Evolutionary conservation across 345 rosid genomes (phyloP).

Genomic region (Rhodamnia argentea): DNA sequence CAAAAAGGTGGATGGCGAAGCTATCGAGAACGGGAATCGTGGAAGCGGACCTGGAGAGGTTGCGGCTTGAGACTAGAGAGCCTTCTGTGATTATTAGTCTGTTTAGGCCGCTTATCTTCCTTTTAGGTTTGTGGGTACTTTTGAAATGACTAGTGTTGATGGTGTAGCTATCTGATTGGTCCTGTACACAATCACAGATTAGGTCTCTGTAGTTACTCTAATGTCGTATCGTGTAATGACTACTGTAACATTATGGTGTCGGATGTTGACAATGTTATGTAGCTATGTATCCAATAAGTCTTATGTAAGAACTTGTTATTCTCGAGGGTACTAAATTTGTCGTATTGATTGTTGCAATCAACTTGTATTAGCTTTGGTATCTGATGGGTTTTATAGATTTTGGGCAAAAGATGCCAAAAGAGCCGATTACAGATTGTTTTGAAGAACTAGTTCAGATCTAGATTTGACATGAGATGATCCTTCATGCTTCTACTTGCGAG

Average conservation of each 20-base stretch:
- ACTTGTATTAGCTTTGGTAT: not conserved
- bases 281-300: slow-evolving; percentile 4
- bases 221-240: slow-evolving; percentile 3
- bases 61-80: slow-evolving; percentile 15
- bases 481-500: not conserved
- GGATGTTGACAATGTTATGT: slow-evolving; percentile 4
- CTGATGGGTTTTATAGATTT: not conserved
- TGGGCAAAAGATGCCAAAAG: not conserved
- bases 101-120: not conserved
- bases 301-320: not conserved
- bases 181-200: slow-evolving; percentile 7
- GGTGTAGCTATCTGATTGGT: slow-evolving; percentile 21
- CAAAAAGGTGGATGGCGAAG: slow-evolving; percentile 23
- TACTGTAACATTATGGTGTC: slow-evolving; percentile 5
- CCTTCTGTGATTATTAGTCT: not conserved
- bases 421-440: not conserved
- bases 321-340: not conserved
- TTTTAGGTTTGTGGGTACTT: not conserved
- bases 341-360: not conserved
- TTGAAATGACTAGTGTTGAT: slow-evolving; percentile 10
- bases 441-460: not conserved
- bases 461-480: not conserved
- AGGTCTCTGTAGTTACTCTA: slow-evolving; percentile 10
- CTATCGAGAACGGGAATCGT: slow-evolving; percentile 21
- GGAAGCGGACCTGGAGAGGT: slow-evolving; percentile 9